These are phyloP conservation scores for Microbotryum saponariae DNA, from an alignment of 1,284 basidiomycete species.

Conservation along the genomic window DNA sequence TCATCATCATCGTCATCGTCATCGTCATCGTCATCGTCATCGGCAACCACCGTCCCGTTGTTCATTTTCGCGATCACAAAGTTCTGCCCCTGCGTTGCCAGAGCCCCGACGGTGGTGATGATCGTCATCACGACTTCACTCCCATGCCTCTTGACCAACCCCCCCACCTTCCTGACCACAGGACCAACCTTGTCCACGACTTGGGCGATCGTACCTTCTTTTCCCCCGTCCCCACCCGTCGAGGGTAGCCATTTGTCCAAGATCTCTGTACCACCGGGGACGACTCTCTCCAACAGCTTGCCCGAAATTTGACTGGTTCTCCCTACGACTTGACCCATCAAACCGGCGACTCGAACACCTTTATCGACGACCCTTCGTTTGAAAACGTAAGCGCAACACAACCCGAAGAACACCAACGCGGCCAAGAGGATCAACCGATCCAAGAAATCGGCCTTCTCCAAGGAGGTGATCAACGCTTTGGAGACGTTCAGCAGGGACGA, in stretches of 20 bases:
- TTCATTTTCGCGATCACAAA: background rate
- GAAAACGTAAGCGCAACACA: slow-evolving; percentile 75
- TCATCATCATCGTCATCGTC: background rate
- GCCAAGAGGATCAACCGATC: slow-evolving; percentile 74
- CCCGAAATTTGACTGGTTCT: background rate
- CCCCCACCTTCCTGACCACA: slow-evolving; percentile 6
- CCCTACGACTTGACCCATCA: slow-evolving; percentile 1
- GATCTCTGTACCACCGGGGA: background rate
- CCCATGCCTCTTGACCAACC: background rate
- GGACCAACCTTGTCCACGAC: background rate
- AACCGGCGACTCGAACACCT: slow-evolving; percentile 23
- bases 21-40: background rate
- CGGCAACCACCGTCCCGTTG: background rate
- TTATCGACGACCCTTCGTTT: slow-evolving; percentile 73
- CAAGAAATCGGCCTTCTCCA: slow-evolving; percentile 83
- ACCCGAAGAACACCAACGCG: slow-evolving; percentile 68
- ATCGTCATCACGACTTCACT: background rate
- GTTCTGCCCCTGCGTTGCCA: background rate
- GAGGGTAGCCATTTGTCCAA: background rate
- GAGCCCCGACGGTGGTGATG: background rate
- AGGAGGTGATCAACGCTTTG: slow-evolving; percentile 68
- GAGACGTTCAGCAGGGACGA: slow-evolving; percentile 66
- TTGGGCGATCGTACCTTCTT: background rate
- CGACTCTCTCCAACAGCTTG: background rate
- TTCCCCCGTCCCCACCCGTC: background rate